Conservation (phyloP, 257 asterid species). For the Solanum corneliomulleri region DNA sequence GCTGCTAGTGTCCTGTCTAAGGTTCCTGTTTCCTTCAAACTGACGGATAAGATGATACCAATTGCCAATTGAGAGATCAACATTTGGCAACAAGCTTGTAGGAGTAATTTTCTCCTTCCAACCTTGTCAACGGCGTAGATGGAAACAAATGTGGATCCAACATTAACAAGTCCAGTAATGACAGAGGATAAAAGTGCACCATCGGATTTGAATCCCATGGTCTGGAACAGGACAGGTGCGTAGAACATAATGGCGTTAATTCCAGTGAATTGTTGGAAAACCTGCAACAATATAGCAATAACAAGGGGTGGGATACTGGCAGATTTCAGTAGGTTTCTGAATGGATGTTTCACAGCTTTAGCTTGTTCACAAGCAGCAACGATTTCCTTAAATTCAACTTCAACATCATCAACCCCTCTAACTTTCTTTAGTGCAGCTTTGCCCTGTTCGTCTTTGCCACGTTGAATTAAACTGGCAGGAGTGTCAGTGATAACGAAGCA, state of each 20-base stretch:
- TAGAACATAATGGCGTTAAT: slow-evolving; percentile 75
- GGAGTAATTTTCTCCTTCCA: slow-evolving; percentile 64
- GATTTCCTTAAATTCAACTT: slow-evolving; percentile 39
- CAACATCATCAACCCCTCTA: slow-evolving; percentile 51
- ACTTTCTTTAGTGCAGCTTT: slow-evolving; percentile 29
- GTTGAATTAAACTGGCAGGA: slow-evolving; percentile 55
- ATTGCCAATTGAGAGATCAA: slow-evolving; percentile 40
- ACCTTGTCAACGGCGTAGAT: slow-evolving; percentile 36
- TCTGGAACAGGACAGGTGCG: slow-evolving; percentile 59
- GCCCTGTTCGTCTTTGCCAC: slow-evolving; percentile 26
- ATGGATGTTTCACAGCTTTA: slow-evolving; percentile 23
- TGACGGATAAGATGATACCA: slow-evolving; percentile 23
- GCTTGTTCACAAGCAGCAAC: slow-evolving; percentile 36
- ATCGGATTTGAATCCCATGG: slow-evolving; percentile 42
- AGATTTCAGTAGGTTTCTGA: slow-evolving; percentile 26
- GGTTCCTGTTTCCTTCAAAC: slow-evolving; percentile 30
- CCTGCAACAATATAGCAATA: slow-evolving; percentile 21
- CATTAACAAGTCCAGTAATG: slow-evolving; percentile 51
- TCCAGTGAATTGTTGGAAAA: slow-evolving; percentile 75
- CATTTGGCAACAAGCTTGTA: slow-evolving; percentile 66
- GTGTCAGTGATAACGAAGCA: slow-evolving; percentile 55
- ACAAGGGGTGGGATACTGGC: slow-evolving; percentile 37
- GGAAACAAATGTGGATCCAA: slow-evolving; percentile 44
- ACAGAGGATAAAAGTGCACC: slow-evolving; percentile 40
- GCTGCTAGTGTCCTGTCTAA: slow-evolving; percentile 18